A percentile compares a stretch with the other conserved stretches of the same genome.
Conservation (phyloP, 345 rosid genomes). For the Barbarea vulgaris region DNA sequence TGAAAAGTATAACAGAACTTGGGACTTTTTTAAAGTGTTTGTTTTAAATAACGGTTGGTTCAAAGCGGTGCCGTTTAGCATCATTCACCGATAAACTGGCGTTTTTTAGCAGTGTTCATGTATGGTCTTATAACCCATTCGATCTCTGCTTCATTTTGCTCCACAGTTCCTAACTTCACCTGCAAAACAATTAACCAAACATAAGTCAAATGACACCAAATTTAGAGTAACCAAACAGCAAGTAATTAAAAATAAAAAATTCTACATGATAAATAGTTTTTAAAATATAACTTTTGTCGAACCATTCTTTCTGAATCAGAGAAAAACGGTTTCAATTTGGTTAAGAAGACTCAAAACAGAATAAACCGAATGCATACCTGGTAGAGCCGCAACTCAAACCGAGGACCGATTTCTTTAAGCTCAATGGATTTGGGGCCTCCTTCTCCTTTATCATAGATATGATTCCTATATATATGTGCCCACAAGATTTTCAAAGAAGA, state of each 20-base stretch:
- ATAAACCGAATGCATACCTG: constrained; percentile 50
- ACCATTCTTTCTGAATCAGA: neutral
- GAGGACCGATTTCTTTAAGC: constrained; percentile 87
- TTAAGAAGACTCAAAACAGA: neutral
- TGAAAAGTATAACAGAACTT: constrained; percentile 6
- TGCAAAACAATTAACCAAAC: constrained; percentile 31
- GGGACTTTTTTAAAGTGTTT: neutral
- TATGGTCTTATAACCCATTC: constrained; percentile 87
- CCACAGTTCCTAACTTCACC: constrained; percentile 83
- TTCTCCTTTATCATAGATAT: constrained; percentile 68
- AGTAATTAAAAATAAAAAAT: no score
- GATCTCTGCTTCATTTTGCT: constrained; percentile 77
- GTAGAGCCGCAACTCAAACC: constrained; percentile 85
- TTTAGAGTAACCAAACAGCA: neutral
- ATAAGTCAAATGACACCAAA: neutral
- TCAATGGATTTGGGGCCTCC: constrained; percentile 85
- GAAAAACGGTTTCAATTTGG: neutral
- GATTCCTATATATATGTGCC: constrained; percentile 61
- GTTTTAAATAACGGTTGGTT: neutral
- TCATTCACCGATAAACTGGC: constrained; percentile 67
- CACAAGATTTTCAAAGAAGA: constrained; percentile 17
- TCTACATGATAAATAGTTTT: no score
- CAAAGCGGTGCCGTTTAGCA: constrained; percentile 6
- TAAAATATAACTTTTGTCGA: no score
- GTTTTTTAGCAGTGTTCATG: constrained; percentile 82